Evolutionary conservation across 2,329 filamentous ascomycete species (phyloP), one percentile per base, ranked within the genome.

Genomic region (Alternaria sp.): DNA sequence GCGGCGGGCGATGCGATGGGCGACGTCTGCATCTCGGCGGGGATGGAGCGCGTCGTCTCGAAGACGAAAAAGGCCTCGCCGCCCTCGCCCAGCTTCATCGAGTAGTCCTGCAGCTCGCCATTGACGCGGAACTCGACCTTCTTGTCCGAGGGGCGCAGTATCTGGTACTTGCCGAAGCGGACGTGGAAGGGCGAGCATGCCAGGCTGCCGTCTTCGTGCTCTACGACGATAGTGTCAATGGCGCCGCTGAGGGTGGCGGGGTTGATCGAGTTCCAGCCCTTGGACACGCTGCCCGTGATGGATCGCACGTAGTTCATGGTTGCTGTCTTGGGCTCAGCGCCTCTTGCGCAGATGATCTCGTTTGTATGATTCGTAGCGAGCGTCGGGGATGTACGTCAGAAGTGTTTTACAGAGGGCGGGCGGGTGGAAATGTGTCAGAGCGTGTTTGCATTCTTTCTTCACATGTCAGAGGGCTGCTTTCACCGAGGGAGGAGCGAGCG

Each of bases 251-350:
- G 88, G 12, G 96, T 99, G 47, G 96, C 93, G 54, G 96, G 96
- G 81, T 99, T 99, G 86, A 99, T 97, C 25, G 94, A 97, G 82
- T 99, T 99, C 96, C 96, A 99, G 81, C 96, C 95, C 83, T 96
- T 97, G 73, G 94, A 97, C 74, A 99, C 95, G 56, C 93, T 96
- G 79, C 94, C 94, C 81, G 93, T 96, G 74, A 98, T 88, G 77
- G 94, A 97, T 72, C 96, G 89, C 72, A 98, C 94, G 91, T 98
- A 98, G 86, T 98, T 94, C 96, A 98, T 98, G 45, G 64, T 67
- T 80, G 85, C 77, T 74, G 54, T 52, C 28, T 50, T 45, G 62
- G 60, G 60, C 58, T 40, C 62, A 13, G 30, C 61, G 60, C 54
- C 61, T 46, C 45, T 25, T 59, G 58, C 40, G 32, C 25, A 15